phyloP scores from a whole-genome alignment of 2,329 filamentous ascomycete genomes.

The Cryphonectria nitschkei region DNA sequence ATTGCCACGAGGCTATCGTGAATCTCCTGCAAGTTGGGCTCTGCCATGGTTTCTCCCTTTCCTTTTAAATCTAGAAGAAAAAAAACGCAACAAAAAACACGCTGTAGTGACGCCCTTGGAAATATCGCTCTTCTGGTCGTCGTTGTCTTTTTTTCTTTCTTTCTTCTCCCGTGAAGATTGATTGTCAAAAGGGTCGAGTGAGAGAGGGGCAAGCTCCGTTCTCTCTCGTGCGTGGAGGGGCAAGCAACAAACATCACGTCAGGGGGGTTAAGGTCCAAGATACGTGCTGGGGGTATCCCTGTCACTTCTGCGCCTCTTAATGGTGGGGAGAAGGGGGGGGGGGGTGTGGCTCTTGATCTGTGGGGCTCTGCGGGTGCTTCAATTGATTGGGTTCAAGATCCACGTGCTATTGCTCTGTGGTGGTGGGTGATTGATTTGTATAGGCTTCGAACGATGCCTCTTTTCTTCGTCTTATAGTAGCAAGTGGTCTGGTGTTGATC shows the following conservation, averaged over 20 bases:
- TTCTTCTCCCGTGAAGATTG: too few relatives aligned
- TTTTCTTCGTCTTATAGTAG: background rate
- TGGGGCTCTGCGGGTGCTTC: background rate
- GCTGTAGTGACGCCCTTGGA: too few relatives aligned
- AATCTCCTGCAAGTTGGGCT: slow-evolving; percentile 63
- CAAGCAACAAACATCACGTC: background rate
- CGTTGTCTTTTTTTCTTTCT: background rate
- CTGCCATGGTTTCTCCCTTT: slow-evolving; percentile 47
- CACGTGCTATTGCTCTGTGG: too few relatives aligned
- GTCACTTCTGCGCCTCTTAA: background rate
- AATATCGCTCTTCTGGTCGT: background rate
- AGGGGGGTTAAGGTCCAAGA: background rate
- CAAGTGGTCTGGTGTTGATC: background rate
- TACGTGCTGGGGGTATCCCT: background rate
- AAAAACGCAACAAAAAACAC: too few relatives aligned
- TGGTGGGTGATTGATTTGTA: too few relatives aligned
- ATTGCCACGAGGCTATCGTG: slow-evolving; percentile 63
- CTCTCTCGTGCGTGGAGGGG: background rate
- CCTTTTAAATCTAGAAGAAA: too few relatives aligned
- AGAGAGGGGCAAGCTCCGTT: background rate
- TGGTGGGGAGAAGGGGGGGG: background rate
- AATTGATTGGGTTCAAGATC: too few relatives aligned
- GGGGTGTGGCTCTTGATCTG: background rate
- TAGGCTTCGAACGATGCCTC: background rate
- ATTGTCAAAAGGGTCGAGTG: background rate